Base-by-base conservation (phyloP, 257 asterid genomes). In the Forsythia viridissima region DNA sequence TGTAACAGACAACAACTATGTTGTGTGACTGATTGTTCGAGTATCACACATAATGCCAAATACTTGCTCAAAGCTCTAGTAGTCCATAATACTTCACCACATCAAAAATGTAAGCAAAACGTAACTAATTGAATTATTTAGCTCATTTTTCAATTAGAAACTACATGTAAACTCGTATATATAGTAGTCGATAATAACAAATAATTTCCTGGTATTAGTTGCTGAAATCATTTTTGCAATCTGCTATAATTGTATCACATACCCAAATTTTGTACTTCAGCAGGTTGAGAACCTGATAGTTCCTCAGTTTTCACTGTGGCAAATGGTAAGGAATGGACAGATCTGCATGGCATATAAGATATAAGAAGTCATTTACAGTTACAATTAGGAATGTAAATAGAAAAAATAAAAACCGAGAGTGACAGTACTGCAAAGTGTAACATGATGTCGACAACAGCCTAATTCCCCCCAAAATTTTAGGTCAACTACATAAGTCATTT, bases 221-320 rank as follows among this genome's bases (percentile, higher is more conserved):
- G 52, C 37, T 39, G 73, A 74, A 72, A 7, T 51, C 40, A 11
- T 5, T 43, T 39, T 36, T 13, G 57, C 43, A 80, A 71, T 24
- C 18, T 66, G 74, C 73, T 37, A 75, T 73, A 71, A 41, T 41
- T 38, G 59, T 41, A 77, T 52, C 24, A 78, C 73, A 48, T 90
- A 93, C 98, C 97, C 84, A 96, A 87, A 85, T 92, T 96, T 46
- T 83, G 90, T 72, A 96, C 99, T 88, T 93, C 97, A 38, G 98
- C 97, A 18, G 98, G 99, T 82, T 78, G 87, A 40, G 98, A 84
- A 46, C 93, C 97, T 55, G 98, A 92, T 80, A 96, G 57, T 74
- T 92, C 92, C 79, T 93, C 97, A 30, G 84, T 95, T 67, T 86
- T 84, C 74, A 93, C 85, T 7, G 98, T 88, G 4, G 93, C 94